phyloP scores from a whole-genome alignment of 768 basidiomycete genomes.

The Dioszegia crocea region DNA sequence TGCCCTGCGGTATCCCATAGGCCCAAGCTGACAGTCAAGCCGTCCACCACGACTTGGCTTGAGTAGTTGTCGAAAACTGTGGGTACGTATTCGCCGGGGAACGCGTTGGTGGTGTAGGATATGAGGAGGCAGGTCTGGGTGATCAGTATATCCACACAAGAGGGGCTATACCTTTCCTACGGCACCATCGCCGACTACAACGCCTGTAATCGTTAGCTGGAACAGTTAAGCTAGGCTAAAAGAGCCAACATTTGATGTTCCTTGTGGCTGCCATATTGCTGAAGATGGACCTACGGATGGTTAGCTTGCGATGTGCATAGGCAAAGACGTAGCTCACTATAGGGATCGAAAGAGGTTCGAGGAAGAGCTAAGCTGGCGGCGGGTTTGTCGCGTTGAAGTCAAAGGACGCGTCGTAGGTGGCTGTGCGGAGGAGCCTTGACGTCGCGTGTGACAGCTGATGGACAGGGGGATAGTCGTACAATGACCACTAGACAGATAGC shows the following conservation, averaged over 20 bases:
- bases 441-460: too few relatives aligned
- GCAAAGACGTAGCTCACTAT: too few relatives aligned
- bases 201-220: constrained; percentile 24
- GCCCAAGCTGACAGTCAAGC: constrained; percentile 88
- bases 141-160: background rate
- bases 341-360: too few relatives aligned
- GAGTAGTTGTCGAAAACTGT: constrained; percentile 50
- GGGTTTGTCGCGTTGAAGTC: too few relatives aligned
- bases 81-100: constrained; percentile 69
- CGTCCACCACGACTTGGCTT: constrained; percentile 70
- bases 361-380: too few relatives aligned
- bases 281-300: background rate
- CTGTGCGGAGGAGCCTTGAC: too few relatives aligned
- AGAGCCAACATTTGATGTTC: constrained; percentile 22
- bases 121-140: constrained; percentile 84
- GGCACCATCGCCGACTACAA: constrained; percentile 50
- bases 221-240: background rate
- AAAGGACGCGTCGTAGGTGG: background rate
- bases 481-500: too few relatives aligned
- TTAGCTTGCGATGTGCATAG: too few relatives aligned
- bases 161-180: constrained; percentile 44
- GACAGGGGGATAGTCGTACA: too few relatives aligned
- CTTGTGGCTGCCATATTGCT: constrained; percentile 17
- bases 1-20: constrained; percentile 98
- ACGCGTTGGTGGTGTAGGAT: constrained; percentile 92